Conservation (phyloP, 108 stramenopile species). For the Discostella pseudostelligera region DNA sequence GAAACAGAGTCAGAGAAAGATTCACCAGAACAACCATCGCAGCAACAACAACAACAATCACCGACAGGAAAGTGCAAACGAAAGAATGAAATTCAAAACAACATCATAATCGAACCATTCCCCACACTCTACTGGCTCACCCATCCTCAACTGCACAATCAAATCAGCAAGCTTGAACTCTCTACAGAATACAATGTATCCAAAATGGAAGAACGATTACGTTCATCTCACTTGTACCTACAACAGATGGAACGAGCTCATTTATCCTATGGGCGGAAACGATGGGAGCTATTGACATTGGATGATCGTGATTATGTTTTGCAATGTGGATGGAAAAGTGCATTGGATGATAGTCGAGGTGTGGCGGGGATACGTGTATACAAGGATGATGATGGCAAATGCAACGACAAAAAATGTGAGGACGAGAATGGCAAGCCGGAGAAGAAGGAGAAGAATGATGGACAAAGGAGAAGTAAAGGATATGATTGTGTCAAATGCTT, state of each 20-base stretch:
- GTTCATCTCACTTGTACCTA: slow-evolving; percentile 31
- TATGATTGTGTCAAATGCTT: slow-evolving; percentile 70
- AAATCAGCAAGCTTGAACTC: slow-evolving; percentile 68
- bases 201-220: slow-evolving; percentile 42
- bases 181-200: slow-evolving; percentile 39
- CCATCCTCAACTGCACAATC: slow-evolving; percentile 53
- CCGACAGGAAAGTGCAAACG: neutral
- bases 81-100: slow-evolving; percentile 5
- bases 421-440: neutral
- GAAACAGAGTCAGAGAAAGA: neutral
- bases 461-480: slow-evolving; percentile 16
- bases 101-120: slow-evolving; percentile 74
- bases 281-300: slow-evolving; percentile 52
- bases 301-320: slow-evolving; percentile 46
- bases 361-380: slow-evolving; percentile 73
- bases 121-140: slow-evolving; percentile 87
- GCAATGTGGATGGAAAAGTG: slow-evolving; percentile 39
- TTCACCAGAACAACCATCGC: neutral
- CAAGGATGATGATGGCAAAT: neutral
- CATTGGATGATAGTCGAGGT: slow-evolving; percentile 55
- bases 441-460: neutral
- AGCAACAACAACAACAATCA: neutral
- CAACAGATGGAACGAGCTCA: slow-evolving; percentile 76
- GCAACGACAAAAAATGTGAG: neutral
- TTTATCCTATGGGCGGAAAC: slow-evolving; percentile 55